Evolutionary conservation across 306 rosid genomes (phyloP).

Genomic region (Vachellia pachyceras): DNA sequence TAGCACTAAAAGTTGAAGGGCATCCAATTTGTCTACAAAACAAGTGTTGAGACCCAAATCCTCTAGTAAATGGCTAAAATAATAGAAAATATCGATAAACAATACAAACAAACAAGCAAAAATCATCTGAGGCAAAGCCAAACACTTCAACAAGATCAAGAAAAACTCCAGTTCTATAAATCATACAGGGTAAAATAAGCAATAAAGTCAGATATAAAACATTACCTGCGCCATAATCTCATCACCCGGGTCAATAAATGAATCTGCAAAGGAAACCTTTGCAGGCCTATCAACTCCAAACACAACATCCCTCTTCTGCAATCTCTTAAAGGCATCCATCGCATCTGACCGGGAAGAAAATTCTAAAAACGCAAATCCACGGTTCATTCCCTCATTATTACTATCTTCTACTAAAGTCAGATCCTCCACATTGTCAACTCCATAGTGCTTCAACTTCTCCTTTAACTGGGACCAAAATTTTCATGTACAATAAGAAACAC

Average conservation of each 20-base stretch:
- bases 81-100: constrained; percentile 3
- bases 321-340: constrained; percentile 95
- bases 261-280: constrained; percentile 98
- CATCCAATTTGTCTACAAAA: not conserved
- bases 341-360: constrained; percentile 96
- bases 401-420: constrained; percentile 89
- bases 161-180: constrained; percentile 24
- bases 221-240: constrained; percentile 98
- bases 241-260: constrained; percentile 96
- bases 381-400: constrained; percentile 86
- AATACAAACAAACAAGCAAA: not conserved
- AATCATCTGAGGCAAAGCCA: not conserved
- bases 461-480: constrained; percentile 72
- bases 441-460: constrained; percentile 92
- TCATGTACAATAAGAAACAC: constrained; percentile 44
- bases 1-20: constrained; percentile 23
- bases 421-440: constrained; percentile 93
- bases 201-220: constrained; percentile 39
- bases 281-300: constrained; percentile 99
- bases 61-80: constrained; percentile 14
- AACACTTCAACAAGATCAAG: constrained; percentile 17
- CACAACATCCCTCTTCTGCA: constrained; percentile 89
- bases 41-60: not conserved
- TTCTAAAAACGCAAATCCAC: constrained; percentile 96
- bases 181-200: constrained; percentile 15